phyloP scores from a whole-genome alignment of 805 yeast genomes.

The Ogataea philodendri region DNA sequence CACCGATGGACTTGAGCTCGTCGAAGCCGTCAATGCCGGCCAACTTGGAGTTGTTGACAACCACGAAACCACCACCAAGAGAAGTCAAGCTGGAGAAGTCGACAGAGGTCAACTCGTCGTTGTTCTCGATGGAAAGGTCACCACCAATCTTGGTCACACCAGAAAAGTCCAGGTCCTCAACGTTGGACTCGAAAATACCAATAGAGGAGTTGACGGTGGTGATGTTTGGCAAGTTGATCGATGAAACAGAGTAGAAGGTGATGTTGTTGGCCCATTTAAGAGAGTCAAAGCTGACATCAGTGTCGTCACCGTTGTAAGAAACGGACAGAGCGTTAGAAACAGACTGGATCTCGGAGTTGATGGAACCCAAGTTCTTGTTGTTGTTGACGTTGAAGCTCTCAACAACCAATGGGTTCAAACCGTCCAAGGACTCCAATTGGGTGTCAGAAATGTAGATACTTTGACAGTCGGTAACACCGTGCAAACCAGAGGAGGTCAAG shows the following conservation, averaged over 20 bases:
- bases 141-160: constrained; percentile 68
- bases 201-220: constrained; percentile 74
- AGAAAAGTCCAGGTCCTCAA: constrained; percentile 54
- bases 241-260: constrained; percentile 75
- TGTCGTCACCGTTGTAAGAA: constrained; percentile 80
- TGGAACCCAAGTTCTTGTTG: constrained; percentile 73
- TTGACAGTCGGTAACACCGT: constrained; percentile 72
- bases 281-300: constrained; percentile 63
- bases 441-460: constrained; percentile 72
- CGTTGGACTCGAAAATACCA: constrained; percentile 71
- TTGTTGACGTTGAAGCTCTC: constrained; percentile 81
- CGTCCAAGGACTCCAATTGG: constrained; percentile 62
- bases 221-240: constrained; percentile 69
- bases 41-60: constrained; percentile 81
- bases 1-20: constrained; percentile 69
- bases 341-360: constrained; percentile 68
- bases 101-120: constrained; percentile 66
- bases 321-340: constrained; percentile 75
- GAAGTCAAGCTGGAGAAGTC: constrained; percentile 67
- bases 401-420: constrained; percentile 50
- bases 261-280: constrained; percentile 86
- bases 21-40: constrained; percentile 69
- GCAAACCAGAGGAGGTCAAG: constrained; percentile 65
- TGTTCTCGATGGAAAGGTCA: constrained; percentile 71
- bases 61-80: constrained; percentile 91